Evolutionary conservation across 1,284 basidiomycete species (phyloP), one percentile per base, ranked within the genome.

Genomic region (Cerrena zonata): DNA sequence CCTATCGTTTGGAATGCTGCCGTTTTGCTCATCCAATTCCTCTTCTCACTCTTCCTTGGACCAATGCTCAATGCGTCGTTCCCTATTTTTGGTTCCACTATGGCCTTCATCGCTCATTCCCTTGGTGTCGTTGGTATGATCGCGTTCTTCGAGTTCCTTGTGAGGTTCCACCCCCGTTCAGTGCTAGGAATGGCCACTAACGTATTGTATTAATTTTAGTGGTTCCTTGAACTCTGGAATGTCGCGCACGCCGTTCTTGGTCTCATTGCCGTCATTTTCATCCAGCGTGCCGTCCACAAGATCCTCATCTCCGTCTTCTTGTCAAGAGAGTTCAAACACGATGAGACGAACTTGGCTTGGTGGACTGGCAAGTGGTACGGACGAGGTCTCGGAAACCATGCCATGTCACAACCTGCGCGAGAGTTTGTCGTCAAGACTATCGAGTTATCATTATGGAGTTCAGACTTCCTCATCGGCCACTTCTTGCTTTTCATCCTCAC

Each of bases 351-450:
- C 72, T 79, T 92, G 27, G 93, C 93, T 7, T 97, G 93, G 93
- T 97, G 94, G 94, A 94, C 92, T 38, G 93, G 94, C 63, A 83
- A 90, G 58, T 96, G 93, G 93, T 94, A 94, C 67, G 92, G 92
- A 50, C 86, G 93, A 46, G 92, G 91, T 3, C 77, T 96, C 27
- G 94, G 94, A 38, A 64, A 81, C 2, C 86, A 92, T 67, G 90
- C 85, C 40, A 87, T 94, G 79, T 92, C 90, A 18, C 94, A 91
- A 66, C 88, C 89, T 13, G 84, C 82, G 11, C 89, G 94, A 68
- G 90, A 94, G 77, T 94, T 84, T 61, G 69, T 91, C 56, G 89
- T 91, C 69, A 92, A 92, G 78, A 84, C 86, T 56, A 86, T 91
- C 55, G 89, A 91, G 68, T 71, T 90, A 62, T 85, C 83, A 27